Percentiles rank a stretch among this genome's conserved stretches.
phyloP scores from a whole-genome alignment of 805 yeast genomes.

The Wickerhamomyces subpelliculosus region DNA sequence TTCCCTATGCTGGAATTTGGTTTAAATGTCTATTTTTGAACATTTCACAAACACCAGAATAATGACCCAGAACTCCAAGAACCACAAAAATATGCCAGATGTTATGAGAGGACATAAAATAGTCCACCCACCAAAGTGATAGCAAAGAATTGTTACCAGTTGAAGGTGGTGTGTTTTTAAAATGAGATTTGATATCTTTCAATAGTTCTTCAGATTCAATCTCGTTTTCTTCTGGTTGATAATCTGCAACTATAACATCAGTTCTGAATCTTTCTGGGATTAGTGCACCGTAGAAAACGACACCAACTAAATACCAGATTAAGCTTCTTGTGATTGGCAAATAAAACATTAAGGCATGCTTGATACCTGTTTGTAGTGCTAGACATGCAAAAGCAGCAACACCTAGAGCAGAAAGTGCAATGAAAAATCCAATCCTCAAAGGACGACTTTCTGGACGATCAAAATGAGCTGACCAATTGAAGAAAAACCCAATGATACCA shows the following conservation, averaged over 20 bases:
- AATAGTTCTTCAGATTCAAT: slow-evolving; percentile 25
- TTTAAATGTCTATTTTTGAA: slow-evolving; percentile 33
- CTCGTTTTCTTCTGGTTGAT: slow-evolving; percentile 29
- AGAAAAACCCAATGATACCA: slow-evolving; percentile 64
- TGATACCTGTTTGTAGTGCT: slow-evolving; percentile 47
- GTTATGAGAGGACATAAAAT: slow-evolving; percentile 72
- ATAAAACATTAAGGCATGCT: slow-evolving; percentile 46
- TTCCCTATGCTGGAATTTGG: too few relatives aligned
- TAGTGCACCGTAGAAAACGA: slow-evolving; percentile 77
- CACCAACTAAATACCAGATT: slow-evolving; percentile 74
- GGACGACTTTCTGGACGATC: slow-evolving; percentile 83
- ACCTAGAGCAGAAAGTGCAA: slow-evolving; percentile 74
- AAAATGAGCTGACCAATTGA: slow-evolving; percentile 91
- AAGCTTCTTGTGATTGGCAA: slow-evolving; percentile 68
- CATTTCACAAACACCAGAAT: slow-evolving; percentile 70
- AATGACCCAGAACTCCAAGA: slow-evolving; percentile 86
- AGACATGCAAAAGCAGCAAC: slow-evolving; percentile 54
- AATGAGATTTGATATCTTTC: slow-evolving; percentile 28
- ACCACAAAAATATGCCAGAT: slow-evolving; percentile 92
- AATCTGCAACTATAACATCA: slow-evolving; percentile 51
- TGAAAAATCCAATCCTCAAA: slow-evolving; percentile 71
- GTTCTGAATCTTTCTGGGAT: slow-evolving; percentile 86
- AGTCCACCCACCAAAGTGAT: slow-evolving; percentile 83
- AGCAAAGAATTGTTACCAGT: slow-evolving; percentile 31
- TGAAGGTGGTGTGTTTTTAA: slow-evolving; percentile 32